Conservation (phyloP, 208 protist genomes). For the Acanthamoeba sp. region DNA sequence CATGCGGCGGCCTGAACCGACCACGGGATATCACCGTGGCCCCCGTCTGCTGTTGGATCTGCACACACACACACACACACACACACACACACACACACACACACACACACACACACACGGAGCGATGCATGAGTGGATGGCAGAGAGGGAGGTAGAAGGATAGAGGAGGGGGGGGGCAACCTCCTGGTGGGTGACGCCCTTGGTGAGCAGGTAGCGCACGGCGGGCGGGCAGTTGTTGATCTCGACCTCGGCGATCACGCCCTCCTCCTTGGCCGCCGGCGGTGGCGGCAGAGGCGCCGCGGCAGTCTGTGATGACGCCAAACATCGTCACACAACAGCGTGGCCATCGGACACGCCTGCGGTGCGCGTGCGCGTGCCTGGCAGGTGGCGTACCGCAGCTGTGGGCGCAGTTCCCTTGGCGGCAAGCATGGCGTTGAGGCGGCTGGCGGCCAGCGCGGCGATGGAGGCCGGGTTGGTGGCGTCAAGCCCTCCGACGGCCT, state of each 20-base stretch:
- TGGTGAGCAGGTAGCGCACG: conserved; percentile 47
- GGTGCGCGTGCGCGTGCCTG: neutral
- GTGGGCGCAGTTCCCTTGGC: conserved; percentile 1
- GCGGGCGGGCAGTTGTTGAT: conserved; percentile 43
- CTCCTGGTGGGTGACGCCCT: conserved; percentile 42
- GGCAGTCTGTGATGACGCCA: neutral
- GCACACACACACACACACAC: neutral
- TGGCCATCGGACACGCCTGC: too few species aligned
- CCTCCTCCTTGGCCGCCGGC: conserved; percentile 6
- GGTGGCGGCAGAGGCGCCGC: neutral
- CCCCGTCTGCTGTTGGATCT: conserved; percentile 61
- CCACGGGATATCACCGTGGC: conserved; percentile 50
- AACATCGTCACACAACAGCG: too few species aligned
- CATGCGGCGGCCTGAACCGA: conserved; percentile 46
- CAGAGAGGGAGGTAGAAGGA: neutral
- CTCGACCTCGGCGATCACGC: conserved; percentile 12
- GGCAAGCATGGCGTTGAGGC: conserved; percentile 51
- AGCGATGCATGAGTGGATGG: neutral
- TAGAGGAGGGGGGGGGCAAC: neutral
- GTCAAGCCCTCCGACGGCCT: neutral
- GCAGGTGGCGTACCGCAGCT: neutral
- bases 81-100: neutral
- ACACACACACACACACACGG: neutral
- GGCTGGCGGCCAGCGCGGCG: conserved; percentile 15
- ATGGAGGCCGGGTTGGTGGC: conserved; percentile 32